Percentiles rank a stretch among this genome's conserved stretches.
Conservation (phyloP, 2,329 filamentous ascomycete genomes). For the Diplocarpon mali region DNA sequence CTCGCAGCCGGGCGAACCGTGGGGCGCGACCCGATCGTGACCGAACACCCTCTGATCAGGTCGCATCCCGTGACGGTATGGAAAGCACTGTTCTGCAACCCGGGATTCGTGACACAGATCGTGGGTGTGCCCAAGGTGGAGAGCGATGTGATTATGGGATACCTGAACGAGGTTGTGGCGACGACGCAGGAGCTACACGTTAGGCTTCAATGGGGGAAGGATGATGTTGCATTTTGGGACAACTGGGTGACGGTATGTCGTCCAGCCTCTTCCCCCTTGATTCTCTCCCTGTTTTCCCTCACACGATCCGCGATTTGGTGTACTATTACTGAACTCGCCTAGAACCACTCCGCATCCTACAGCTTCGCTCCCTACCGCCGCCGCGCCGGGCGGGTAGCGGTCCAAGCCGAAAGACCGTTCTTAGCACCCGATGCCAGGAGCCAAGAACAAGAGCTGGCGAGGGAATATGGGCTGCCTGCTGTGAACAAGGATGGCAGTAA, state of each 20-base stretch:
- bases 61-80: constrained; percentile 51
- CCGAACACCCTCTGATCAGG: constrained; percentile 45
- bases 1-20: constrained; percentile 39
- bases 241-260: constrained; percentile 35
- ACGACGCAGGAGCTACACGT: constrained; percentile 58
- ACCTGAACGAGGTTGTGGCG: constrained; percentile 42
- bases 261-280: no score
- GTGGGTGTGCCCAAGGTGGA: constrained; percentile 47
- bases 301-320: neutral
- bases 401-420: constrained; percentile 25
- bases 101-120: constrained; percentile 45
- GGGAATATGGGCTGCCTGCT: constrained; percentile 35
- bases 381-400: constrained; percentile 35
- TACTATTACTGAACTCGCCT: constrained; percentile 3
- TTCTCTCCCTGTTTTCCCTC: neutral
- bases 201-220: constrained; percentile 51
- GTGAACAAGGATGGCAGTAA: constrained; percentile 46
- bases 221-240: constrained; percentile 60
- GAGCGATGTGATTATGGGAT: constrained; percentile 38
- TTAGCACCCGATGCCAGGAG: constrained; percentile 30
- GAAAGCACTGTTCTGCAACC: constrained; percentile 50
- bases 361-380: constrained; percentile 45
- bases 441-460: constrained; percentile 42
- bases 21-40: constrained; percentile 40
- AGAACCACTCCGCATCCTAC: constrained; percentile 45